phyloP scores from a whole-genome alignment of 2,329 filamentous ascomycete species.

The Didymella pomorum region DNA sequence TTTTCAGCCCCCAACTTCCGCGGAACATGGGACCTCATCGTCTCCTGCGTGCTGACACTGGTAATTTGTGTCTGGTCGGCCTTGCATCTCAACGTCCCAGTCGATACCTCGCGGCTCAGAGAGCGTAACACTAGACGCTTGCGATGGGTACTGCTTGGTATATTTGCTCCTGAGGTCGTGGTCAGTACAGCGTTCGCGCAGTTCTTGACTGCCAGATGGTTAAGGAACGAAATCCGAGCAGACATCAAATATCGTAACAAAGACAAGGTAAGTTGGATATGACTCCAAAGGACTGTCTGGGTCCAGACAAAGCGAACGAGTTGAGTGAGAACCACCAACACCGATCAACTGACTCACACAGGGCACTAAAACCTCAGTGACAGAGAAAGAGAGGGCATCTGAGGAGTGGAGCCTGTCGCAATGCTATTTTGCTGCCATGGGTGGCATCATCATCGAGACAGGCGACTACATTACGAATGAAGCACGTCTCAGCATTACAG shows the following conservation, averaged over 20 bases:
- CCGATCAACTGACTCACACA: background rate
- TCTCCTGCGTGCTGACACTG: slow-evolving; percentile 32
- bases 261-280: slow-evolving; percentile 3
- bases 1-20: slow-evolving; percentile 30
- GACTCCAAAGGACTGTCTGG: background rate
- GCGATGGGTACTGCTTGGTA: slow-evolving; percentile 32
- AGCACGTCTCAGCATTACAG: slow-evolving; percentile 27
- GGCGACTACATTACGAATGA: slow-evolving; percentile 20
- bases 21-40: slow-evolving; percentile 31
- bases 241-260: slow-evolving; percentile 27
- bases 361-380: background rate
- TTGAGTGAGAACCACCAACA: background rate
- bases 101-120: slow-evolving; percentile 23
- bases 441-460: slow-evolving; percentile 29
- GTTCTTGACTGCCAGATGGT: slow-evolving; percentile 32
- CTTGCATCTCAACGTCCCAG: slow-evolving; percentile 36
- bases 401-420: slow-evolving; percentile 32
- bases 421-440: slow-evolving; percentile 38
- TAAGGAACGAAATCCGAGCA: slow-evolving; percentile 27
- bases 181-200: slow-evolving; percentile 37
- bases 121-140: slow-evolving; percentile 26
- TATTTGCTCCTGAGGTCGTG: slow-evolving; percentile 38
- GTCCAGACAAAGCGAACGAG: background rate
- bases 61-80: slow-evolving; percentile 37
- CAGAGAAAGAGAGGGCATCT: slow-evolving; percentile 19